Evolutionary conservation across 2,329 filamentous ascomycete genomes (phyloP).

Genomic region (Epichloe typhina): DNA sequence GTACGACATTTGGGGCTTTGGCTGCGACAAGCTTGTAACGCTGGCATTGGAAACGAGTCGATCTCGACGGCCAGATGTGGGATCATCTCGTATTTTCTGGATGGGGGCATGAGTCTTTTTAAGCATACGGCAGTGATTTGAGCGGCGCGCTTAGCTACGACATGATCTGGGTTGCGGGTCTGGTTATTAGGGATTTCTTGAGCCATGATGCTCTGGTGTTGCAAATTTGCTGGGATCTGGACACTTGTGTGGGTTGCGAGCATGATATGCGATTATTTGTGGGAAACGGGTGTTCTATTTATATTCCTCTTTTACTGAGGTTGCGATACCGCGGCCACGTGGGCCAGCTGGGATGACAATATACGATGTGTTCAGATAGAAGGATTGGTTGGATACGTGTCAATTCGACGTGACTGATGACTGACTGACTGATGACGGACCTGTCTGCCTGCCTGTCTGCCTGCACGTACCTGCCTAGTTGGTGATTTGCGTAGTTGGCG

Average conservation of each 20-base stretch:
- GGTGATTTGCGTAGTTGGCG: no score
- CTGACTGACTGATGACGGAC: neutral
- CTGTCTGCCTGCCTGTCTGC: neutral
- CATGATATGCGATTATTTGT: constrained; percentile 20
- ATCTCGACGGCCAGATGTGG: constrained; percentile 7
- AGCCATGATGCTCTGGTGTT: constrained; percentile 24
- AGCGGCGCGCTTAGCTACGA: constrained; percentile 13
- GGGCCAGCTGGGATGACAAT: constrained; percentile 23
- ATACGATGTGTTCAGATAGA: constrained; percentile 20
- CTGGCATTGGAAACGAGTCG: constrained; percentile 6
- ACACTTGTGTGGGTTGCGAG: constrained; percentile 16
- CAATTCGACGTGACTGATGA: no score
- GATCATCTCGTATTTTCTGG: constrained; percentile 10
- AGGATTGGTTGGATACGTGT: no score
- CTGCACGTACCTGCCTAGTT: neutral
- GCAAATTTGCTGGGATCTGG: constrained; percentile 15
- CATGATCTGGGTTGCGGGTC: constrained; percentile 20
- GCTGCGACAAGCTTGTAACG: neutral
- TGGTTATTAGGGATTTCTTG: constrained; percentile 18
- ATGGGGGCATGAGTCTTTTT: constrained; percentile 7
- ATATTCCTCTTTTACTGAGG: constrained; percentile 11
- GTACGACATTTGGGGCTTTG: constrained; percentile 1
- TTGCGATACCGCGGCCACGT: constrained; percentile 18
- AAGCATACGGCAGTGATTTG: constrained; percentile 18
- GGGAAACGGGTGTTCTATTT: constrained; percentile 17